Evolutionary conservation across 305 asterid species (phyloP).

Genomic region (Fraxinus dipetala): DNA sequence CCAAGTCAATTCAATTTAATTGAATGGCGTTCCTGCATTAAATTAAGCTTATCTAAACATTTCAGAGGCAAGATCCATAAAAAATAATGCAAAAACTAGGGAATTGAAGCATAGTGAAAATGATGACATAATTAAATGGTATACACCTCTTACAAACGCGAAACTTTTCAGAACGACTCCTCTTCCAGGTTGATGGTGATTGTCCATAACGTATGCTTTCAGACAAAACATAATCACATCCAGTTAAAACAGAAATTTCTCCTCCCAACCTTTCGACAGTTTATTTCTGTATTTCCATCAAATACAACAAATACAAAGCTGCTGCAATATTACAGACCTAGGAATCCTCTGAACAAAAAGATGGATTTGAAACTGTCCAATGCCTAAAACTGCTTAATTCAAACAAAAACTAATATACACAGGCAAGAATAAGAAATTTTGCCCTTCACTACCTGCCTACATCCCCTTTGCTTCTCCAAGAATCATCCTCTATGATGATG

Average conservation of each 20-base stretch:
- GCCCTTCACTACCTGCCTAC: conserved; percentile 53
- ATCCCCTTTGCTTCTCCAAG: conserved; percentile 71
- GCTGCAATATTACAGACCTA: conserved; percentile 62
- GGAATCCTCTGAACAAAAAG: conserved; percentile 38
- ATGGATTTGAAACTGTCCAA: conserved; percentile 34
- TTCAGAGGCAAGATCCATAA: neutral
- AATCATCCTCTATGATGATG: conserved; percentile 56
- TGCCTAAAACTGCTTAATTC: conserved; percentile 44
- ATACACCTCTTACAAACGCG: conserved; percentile 12
- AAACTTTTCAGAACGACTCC: conserved; percentile 15
- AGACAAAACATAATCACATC: conserved; percentile 6
- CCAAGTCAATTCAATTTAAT: neutral
- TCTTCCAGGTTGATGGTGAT: neutral
- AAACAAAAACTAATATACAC: conserved; percentile 56
- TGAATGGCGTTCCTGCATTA: neutral
- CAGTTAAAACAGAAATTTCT: conserved; percentile 30
- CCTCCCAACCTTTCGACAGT: conserved; percentile 45
- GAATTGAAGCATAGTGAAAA: neutral
- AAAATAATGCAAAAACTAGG: neutral
- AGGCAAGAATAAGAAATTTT: conserved; percentile 27
- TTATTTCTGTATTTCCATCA: conserved; percentile 63
- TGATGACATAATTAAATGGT: neutral
- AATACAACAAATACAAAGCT: conserved; percentile 74
- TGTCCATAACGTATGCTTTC: neutral
- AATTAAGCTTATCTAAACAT: neutral